These are phyloP conservation scores for Diddensiella santjacobensis DNA, from an alignment of 805 yeast species.

Conservation along the genomic window DNA sequence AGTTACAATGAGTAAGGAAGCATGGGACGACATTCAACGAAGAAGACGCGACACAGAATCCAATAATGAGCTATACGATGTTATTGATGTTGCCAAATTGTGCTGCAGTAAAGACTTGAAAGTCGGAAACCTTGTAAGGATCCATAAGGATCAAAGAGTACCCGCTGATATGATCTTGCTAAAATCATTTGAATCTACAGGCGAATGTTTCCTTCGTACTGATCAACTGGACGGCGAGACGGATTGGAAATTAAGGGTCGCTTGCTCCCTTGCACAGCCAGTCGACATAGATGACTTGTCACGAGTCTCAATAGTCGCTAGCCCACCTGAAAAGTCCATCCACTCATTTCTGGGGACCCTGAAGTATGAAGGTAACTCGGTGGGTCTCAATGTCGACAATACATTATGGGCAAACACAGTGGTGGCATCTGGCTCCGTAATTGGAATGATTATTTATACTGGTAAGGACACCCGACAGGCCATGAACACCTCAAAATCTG, in stretches of 20 bases:
- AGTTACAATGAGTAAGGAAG: slow-evolving; percentile 95
- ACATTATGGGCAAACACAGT: slow-evolving; percentile 99
- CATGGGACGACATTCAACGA: slow-evolving; percentile 87
- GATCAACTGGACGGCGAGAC: slow-evolving; percentile 99
- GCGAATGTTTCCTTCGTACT: slow-evolving; percentile 91
- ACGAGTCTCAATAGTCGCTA: slow-evolving; percentile 58
- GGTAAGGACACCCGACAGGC: slow-evolving; percentile 94
- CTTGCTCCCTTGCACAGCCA: slow-evolving; percentile 69
- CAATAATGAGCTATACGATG: slow-evolving; percentile 77
- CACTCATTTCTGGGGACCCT: slow-evolving; percentile 77
- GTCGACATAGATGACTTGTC: slow-evolving; percentile 39
- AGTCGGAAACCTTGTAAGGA: slow-evolving; percentile 80
- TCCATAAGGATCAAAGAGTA: slow-evolving; percentile 78
- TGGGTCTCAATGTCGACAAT: slow-evolving; percentile 72
- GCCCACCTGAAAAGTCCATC: slow-evolving; percentile 81
- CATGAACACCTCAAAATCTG: slow-evolving; percentile 82
- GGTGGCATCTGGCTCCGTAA: slow-evolving; percentile 85
- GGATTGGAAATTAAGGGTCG: slow-evolving; percentile 92
- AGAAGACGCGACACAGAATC: slow-evolving; percentile 87
- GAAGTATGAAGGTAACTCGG: slow-evolving; percentile 47
- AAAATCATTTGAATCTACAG: slow-evolving; percentile 73
- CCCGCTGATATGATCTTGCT: slow-evolving; percentile 91
- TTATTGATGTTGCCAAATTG: slow-evolving; percentile 37
- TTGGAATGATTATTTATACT: slow-evolving; percentile 85
- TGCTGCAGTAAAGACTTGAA: slow-evolving; percentile 55